Percentiles rank a stretch among this genome's conserved stretches.
Conservation (phyloP, 164 flowering plant genomes). For the Piper betle region DNA sequence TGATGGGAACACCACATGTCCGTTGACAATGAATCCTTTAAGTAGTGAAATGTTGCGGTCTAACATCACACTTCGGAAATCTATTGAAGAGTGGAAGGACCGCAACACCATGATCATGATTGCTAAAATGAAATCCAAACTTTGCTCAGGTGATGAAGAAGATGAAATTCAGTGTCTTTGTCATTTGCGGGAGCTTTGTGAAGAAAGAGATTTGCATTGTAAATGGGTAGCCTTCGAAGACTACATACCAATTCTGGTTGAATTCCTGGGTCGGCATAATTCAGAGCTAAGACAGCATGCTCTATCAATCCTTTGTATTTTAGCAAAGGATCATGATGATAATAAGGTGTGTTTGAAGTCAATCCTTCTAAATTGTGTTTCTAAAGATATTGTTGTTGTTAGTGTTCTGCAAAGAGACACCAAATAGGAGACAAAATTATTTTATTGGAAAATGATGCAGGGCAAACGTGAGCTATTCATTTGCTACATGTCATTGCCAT, state of each 20-base stretch:
- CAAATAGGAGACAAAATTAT: too few relatives aligned
- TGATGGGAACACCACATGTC: slow-evolving; percentile 27
- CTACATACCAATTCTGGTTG: slow-evolving; percentile 37
- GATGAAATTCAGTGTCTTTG: slow-evolving; percentile 34
- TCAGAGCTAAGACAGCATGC: slow-evolving; percentile 32
- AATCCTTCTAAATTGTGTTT: not conserved
- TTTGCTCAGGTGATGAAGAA: slow-evolving; percentile 33
- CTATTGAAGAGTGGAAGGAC: slow-evolving; percentile 79
- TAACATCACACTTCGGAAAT: slow-evolving; percentile 55
- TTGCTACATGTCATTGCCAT: too few relatives aligned
- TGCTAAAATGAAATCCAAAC: slow-evolving; percentile 33
- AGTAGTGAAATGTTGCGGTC: slow-evolving; percentile 36
- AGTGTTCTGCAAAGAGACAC: not conserved
- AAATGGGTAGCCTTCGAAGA: slow-evolving; percentile 64
- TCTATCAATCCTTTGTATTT: slow-evolving; percentile 34
- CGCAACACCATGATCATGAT: slow-evolving; percentile 58
- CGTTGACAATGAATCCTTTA: slow-evolving; percentile 36
- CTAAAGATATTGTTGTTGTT: not conserved
- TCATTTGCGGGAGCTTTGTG: slow-evolving; percentile 42
- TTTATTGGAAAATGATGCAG: too few relatives aligned
- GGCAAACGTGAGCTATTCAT: too few relatives aligned
- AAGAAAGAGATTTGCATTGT: slow-evolving; percentile 38
- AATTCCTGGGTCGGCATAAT: slow-evolving; percentile 31
- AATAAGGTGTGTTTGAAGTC: slow-evolving; percentile 55
- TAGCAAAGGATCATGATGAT: slow-evolving; percentile 47